phyloP scores from a whole-genome alignment of 2,329 filamentous ascomycete species.

The Calonectria leucothoes region DNA sequence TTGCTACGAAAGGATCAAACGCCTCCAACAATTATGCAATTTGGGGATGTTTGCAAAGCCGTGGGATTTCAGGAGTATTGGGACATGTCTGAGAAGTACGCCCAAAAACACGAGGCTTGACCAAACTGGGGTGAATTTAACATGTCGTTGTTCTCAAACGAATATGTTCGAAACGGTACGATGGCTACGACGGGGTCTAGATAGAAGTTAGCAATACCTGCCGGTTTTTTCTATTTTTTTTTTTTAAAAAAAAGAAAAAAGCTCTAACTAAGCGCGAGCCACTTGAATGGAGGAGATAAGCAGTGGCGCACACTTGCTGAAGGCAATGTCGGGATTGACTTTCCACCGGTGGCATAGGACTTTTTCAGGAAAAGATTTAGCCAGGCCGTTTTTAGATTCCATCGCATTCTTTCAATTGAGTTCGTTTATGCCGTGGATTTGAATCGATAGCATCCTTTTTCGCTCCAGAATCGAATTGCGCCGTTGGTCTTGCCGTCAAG shows the following conservation, averaged over 20 bases:
- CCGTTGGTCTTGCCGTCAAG: not conserved
- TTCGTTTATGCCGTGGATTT: too few species aligned
- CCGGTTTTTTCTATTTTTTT: not conserved
- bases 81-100: slow-evolving; percentile 1
- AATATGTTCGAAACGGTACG: not conserved
- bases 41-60: not conserved
- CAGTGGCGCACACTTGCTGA: too few species aligned
- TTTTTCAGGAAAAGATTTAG: too few species aligned
- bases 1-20: not conserved
- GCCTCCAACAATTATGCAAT: not conserved
- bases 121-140: not conserved
- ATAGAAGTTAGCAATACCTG: not conserved
- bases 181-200: not conserved
- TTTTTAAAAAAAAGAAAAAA: too few species aligned
- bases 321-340: too few species aligned
- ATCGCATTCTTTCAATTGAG: too few species aligned
- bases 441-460: too few species aligned
- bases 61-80: slow-evolving; percentile 14
- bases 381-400: too few species aligned
- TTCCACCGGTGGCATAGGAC: too few species aligned
- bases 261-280: not conserved
- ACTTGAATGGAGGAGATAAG: not conserved
- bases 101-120: not conserved
- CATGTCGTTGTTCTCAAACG: not conserved
- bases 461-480: not conserved